Evolutionary conservation across 225 moss, liverwort and hornwort species (phyloP).

Genomic region (Antitrichia curtipendula): DNA sequence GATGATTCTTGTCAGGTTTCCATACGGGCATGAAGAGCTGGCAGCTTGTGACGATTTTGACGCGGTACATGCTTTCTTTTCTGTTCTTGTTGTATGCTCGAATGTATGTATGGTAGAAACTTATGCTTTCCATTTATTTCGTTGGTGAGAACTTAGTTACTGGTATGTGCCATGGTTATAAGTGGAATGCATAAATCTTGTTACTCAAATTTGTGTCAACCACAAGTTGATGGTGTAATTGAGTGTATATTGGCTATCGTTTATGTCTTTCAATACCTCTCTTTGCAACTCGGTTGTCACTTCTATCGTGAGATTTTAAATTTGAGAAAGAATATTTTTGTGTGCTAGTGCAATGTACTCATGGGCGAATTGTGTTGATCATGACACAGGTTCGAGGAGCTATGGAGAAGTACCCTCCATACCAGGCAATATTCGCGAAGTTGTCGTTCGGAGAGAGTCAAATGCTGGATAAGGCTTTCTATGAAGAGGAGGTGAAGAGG

Average conservation of each 20-base stretch:
- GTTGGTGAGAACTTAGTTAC: background rate
- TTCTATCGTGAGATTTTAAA: background rate
- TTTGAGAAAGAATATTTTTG: background rate
- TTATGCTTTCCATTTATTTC: background rate
- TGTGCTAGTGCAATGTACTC: background rate
- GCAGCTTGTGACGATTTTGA: constrained; percentile 94
- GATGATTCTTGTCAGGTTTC: constrained; percentile 40
- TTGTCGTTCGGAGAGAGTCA: constrained; percentile 94
- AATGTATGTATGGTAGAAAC: background rate
- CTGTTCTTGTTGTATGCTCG: background rate
- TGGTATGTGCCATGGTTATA: background rate
- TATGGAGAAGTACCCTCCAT: constrained; percentile 96
- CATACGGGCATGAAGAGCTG: constrained; percentile 89
- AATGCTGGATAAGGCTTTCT: constrained; percentile 98
- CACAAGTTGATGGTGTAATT: background rate
- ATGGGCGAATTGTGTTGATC: background rate
- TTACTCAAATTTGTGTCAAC: background rate
- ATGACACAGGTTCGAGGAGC: constrained; percentile 66
- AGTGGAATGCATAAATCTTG: background rate
- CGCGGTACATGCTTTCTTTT: constrained; percentile 18
- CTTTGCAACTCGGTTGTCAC: background rate
- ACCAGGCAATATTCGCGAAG: constrained; percentile 82
- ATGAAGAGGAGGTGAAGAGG: constrained; percentile 88
- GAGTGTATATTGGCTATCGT: background rate
- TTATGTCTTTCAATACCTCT: background rate